A percentile compares a stretch with the other conserved stretches of the same genome.
Conservation (phyloP, 495 filamentous ascomycete genomes). For the Hypoxylon rickii region DNA sequence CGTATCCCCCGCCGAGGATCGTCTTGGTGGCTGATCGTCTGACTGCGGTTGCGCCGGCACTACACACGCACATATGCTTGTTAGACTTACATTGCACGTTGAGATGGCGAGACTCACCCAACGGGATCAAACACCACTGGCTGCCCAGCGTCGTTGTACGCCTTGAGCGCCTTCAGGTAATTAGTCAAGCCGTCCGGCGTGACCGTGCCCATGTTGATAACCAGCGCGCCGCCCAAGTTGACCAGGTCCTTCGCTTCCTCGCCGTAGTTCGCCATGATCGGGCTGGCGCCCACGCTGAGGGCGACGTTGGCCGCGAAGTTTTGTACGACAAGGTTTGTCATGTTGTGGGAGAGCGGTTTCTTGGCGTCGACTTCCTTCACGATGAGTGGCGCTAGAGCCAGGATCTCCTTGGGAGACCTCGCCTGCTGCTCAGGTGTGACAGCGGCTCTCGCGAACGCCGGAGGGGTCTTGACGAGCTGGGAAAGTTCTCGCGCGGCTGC, state of each 20-base stretch:
- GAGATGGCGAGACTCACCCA: slow-evolving; percentile 51
- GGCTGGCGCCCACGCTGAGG: slow-evolving; percentile 80
- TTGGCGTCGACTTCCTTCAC: slow-evolving; percentile 61
- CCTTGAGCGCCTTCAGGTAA: slow-evolving; percentile 62
- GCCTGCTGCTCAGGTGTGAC: slow-evolving; percentile 61
- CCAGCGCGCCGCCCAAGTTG: slow-evolving; percentile 65
- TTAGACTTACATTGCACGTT: neutral
- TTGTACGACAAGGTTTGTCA: slow-evolving; percentile 92
- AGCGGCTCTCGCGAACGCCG: slow-evolving; percentile 67
- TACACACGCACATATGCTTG: slow-evolving; percentile 14
- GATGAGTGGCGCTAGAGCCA: slow-evolving; percentile 56
- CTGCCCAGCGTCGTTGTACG: slow-evolving; percentile 75
- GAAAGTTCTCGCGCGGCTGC: slow-evolving; percentile 61
- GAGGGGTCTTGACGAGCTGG: slow-evolving; percentile 48
- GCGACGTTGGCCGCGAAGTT: slow-evolving; percentile 93
- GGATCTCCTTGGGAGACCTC: slow-evolving; percentile 56
- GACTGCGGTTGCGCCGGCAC: slow-evolving; percentile 76
- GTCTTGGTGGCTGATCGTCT: slow-evolving; percentile 71
- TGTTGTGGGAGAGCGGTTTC: slow-evolving; percentile 88
- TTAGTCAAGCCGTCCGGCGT: slow-evolving; percentile 70
- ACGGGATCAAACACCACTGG: slow-evolving; percentile 91
- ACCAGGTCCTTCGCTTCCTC: slow-evolving; percentile 81
- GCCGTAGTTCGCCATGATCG: slow-evolving; percentile 91
- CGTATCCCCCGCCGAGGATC: slow-evolving; percentile 75
- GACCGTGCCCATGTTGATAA: slow-evolving; percentile 95